A percentile compares a stretch with the other conserved stretches of the same genome.
phyloP scores from a whole-genome alignment of 257 asterid species.

The Cruciata laevipes region DNA sequence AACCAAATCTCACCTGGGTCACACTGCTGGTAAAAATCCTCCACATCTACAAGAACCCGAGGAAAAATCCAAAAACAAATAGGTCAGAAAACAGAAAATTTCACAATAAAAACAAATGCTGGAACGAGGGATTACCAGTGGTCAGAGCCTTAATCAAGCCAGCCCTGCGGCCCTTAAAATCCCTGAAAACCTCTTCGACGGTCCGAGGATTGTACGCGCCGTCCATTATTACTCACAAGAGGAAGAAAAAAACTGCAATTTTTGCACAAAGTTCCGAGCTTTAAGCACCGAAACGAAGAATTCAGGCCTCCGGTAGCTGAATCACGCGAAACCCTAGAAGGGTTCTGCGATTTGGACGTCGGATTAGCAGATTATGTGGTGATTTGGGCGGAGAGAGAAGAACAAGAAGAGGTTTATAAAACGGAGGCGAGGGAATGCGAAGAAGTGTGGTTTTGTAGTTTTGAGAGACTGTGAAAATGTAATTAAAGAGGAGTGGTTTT shows the following conservation, averaged over 20 bases:
- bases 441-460: neutral
- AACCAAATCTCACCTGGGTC: constrained; percentile 36
- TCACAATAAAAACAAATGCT: neutral
- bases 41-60: constrained; percentile 29
- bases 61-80: neutral
- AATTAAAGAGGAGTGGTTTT: neutral
- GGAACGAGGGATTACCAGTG: constrained; percentile 20
- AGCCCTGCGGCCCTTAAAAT: constrained; percentile 37
- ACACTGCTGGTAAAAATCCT: constrained; percentile 32
- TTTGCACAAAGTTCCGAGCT: neutral
- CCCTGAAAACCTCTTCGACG: constrained; percentile 40
- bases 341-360: constrained; percentile 1
- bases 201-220: constrained; percentile 26
- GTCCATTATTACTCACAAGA: constrained; percentile 10
- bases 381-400: constrained; percentile 7
- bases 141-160: constrained; percentile 45
- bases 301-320: neutral
- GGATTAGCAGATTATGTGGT: neutral
- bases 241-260: neutral
- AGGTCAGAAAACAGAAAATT: neutral
- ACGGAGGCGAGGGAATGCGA: neutral
- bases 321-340: neutral
- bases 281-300: constrained; percentile 1
- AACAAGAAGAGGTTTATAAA: neutral
- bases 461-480: neutral